Evolutionary conservation across 106 monocot species (phyloP), one percentile per base, ranked within the genome.

Genomic region (Amphibolis antarctica): DNA sequence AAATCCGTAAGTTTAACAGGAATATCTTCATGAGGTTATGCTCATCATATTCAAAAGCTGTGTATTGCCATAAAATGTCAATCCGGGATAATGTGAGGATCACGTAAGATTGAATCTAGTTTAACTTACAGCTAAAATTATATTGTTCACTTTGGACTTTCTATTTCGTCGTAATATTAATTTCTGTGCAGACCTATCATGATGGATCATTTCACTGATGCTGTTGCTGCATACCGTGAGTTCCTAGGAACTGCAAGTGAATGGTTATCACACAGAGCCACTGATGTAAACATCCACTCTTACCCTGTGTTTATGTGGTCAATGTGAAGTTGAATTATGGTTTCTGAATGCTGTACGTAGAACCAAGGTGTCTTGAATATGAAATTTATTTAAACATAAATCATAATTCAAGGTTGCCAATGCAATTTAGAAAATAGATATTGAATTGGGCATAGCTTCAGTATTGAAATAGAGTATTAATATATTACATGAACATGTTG

Each of bases 191-290:
- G 86, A 70, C 64, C 69, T 44, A 55, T 46, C 22, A 54, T 64
- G 56, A 36, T 42, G 28, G 53, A 76, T 62, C 74, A 84, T 55
- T 42, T 75, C 9, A 23, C 15, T 23, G 53, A 59, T 42, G 66
- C 79, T 36, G 62, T 77, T 59, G 62, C 67, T 49, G 69, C 80
- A 30, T 87, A 98, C 71, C 45, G 68, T 71, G 71, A 76, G 22
- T 98, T 98, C 71, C 60, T 98, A 59, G 69, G 68, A 78, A 69
- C 66, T 68, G 80, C 90, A 45, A 98, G 90, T 78, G 78, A 86
- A 62, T 86, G 83, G 82, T 67, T 98, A 67, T 87, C 86, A 23
- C 83, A 65, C 53, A 76, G 69, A 76, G 82, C 86, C 46, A 87
- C 96, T 64, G 69, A 86, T 80, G 96, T 98, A 89, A 86, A 50